Percentiles rank a stretch among this genome's conserved stretches.
Evolutionary conservation across 768 basidiomycete species (phyloP).

Genomic region (Leccinellum rugosiceps): DNA sequence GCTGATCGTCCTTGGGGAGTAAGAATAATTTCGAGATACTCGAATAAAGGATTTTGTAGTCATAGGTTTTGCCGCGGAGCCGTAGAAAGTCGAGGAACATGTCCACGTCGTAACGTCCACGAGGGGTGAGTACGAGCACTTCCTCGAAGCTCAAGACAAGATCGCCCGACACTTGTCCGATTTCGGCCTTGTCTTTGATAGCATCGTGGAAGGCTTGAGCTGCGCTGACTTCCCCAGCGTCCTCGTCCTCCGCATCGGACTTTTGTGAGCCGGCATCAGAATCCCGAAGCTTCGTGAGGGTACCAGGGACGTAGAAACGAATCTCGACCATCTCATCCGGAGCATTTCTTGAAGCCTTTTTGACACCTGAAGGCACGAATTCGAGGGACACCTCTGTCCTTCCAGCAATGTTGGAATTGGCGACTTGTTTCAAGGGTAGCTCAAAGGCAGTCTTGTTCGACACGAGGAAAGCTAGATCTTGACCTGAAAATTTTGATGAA

Average conservation of each 20-base stretch:
- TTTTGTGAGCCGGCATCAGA: slow-evolving; percentile 76
- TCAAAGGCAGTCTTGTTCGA: slow-evolving; percentile 88
- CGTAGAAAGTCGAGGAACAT: slow-evolving; percentile 95
- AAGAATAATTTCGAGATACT: slow-evolving; percentile 88
- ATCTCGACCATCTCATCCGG: slow-evolving; percentile 94
- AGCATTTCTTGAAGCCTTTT: slow-evolving; percentile 40
- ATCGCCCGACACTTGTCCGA: slow-evolving; percentile 88
- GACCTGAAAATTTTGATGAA: slow-evolving; percentile 46
- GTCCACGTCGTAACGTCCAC: slow-evolving; percentile 96
- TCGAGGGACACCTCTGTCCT: slow-evolving; percentile 99
- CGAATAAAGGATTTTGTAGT: slow-evolving; percentile 93
- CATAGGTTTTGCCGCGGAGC: slow-evolving; percentile 97
- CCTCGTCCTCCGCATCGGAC: slow-evolving; percentile 63
- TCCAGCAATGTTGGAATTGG: slow-evolving; percentile 97
- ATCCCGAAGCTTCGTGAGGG: slow-evolving; percentile 54
- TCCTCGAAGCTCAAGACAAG: slow-evolving; percentile 94
- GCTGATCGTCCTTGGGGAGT: slow-evolving; percentile 94
- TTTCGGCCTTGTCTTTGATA: slow-evolving; percentile 94
- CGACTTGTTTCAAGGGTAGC: slow-evolving; percentile 79
- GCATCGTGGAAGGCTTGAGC: slow-evolving; percentile 96
- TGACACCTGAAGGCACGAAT: slow-evolving; percentile 55
- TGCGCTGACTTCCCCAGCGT: slow-evolving; percentile 80
- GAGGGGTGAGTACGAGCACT: slow-evolving; percentile 89
- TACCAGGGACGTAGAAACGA: slow-evolving; percentile 92
- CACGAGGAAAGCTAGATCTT: slow-evolving; percentile 88